Base-by-base conservation (phyloP, 768 basidiomycete genomes). In the Tricholoma flavovirens region DNA sequence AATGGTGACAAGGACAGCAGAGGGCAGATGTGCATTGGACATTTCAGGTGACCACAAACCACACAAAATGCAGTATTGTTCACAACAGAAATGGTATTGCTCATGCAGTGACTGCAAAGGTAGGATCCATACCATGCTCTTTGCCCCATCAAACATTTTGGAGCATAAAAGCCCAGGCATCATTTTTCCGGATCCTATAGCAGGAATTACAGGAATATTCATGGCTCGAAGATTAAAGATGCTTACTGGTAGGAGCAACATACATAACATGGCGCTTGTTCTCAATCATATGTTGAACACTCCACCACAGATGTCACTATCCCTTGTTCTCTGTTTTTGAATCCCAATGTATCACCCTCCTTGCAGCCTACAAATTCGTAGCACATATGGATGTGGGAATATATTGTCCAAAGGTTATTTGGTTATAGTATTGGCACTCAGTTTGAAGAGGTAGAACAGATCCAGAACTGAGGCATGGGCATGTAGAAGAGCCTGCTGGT, bases 81-180 rank as follows among this genome's bases (percentile, higher is more conserved):
- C 2, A 45, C 48, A 48, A 11, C 54, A 24, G 11, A 2, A 19
- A 17, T 29, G 40, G 29, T 63, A 60, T 36, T 63, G 60, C 17
- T 58, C 53, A 30, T 63, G 62, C 60, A 65, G 58, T 4, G 62
- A 53, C 1, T 21, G 7, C 4, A 63, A 54, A 4, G 60, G 64
- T 1, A 65, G 53, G 3, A 63, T 33, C 50, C 54, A 53, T 7
- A 65, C 36, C 1, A 60, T 65, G 19, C 56, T 56, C 22, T 43
- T 45, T 6, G 56, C 60, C 9, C 26, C n/a, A 51, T 65, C 64
- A 33, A 56, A 54, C 24, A 26, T 26, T 26, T 26, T 26, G 24
- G 24, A 26, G 24, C 24, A 26, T 5, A 26, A 26, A 26, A 26
- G 24, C 24, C 24, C 24, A 26, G 24, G 24, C 14, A 26, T 26